Evolutionary conservation across 78 protist genomes (phyloP), one percentile per base, ranked within the genome.

Genomic region (Corallochytrium limacisporum): DNA sequence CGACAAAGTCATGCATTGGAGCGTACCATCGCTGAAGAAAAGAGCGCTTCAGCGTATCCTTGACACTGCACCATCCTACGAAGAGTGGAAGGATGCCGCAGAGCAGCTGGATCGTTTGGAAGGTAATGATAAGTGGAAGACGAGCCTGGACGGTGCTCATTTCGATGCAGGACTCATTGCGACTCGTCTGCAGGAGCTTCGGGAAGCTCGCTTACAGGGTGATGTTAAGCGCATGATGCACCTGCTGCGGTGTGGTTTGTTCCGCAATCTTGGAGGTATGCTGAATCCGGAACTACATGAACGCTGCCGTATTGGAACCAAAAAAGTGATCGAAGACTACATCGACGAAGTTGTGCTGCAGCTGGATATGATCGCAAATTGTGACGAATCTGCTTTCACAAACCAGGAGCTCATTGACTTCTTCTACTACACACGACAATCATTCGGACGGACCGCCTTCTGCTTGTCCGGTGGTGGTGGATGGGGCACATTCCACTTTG

Each of bases 401-500:
- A 10, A 12, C 57, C 57, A 51, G 57, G 57, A 8, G 26, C 12
- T 29, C 36, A 13, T 57, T 3, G 68, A 31, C 1, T 49, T 65
- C 26, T 69, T 80, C 39, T 8, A 28, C 9, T 69, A 56, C n/a
- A 62, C 73, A 5, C 67, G 76, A 9, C 73, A 69, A 1, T 38
- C 80, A 1, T 80, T 60, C 28, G 92, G 92, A 1, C 44, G 86
- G 6, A 28, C 85, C 0, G 92, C 92, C 16, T 47, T 87, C 40
- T 56, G 55, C 24, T 62, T 87, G 31, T 48, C 71, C 1, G 92
- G 92, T n/a, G 92, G 92, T 31, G 87, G 75, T 0, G 46, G 66
- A 0, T 46, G 72, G 4, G 80, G 78, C 22, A 24, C 56, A 2
- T 42, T 72, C 6, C 92, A 87, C 62, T 0, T 61, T 9, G 92